Conservation (phyloP, 2,329 filamentous ascomycete species). For the Alternaria conjuncta region DNA sequence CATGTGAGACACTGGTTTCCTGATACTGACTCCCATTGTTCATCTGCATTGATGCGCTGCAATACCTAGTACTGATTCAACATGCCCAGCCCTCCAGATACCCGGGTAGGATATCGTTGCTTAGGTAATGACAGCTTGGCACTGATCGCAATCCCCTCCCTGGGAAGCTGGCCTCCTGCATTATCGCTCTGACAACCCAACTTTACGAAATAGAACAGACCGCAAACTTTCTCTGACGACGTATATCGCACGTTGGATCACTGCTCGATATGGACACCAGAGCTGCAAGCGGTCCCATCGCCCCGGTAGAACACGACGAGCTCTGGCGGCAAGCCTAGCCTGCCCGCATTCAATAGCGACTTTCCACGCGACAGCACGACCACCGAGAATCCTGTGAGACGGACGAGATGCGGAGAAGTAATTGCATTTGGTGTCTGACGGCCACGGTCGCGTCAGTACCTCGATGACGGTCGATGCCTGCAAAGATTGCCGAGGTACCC, state of each 20-base stretch:
- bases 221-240: fast-evolving
- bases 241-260: not conserved
- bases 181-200: not conserved
- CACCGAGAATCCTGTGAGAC: no score
- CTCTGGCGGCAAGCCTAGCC: not conserved
- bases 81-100: not conserved
- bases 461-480: not conserved
- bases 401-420: not conserved
- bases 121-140: not conserved
- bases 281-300: not conserved
- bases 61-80: not conserved
- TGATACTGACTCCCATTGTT: not conserved
- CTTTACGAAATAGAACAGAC: not conserved
- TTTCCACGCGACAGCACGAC: not conserved
- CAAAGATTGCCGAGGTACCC: not conserved
- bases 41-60: not conserved
- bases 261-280: not conserved
- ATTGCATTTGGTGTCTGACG: not conserved
- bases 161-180: not conserved
- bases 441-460: not conserved
- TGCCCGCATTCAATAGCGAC: not conserved
- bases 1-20: not conserved
- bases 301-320: not conserved
- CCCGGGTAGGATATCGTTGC: not conserved
- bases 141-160: fast-evolving